A percentile compares a stretch with the other conserved stretches of the same genome.
These are phyloP conservation scores for Radiomyces spectabilis DNA, from an alignment of 192 early-diverging fungal genomes.

Conservation along the genomic window DNA sequence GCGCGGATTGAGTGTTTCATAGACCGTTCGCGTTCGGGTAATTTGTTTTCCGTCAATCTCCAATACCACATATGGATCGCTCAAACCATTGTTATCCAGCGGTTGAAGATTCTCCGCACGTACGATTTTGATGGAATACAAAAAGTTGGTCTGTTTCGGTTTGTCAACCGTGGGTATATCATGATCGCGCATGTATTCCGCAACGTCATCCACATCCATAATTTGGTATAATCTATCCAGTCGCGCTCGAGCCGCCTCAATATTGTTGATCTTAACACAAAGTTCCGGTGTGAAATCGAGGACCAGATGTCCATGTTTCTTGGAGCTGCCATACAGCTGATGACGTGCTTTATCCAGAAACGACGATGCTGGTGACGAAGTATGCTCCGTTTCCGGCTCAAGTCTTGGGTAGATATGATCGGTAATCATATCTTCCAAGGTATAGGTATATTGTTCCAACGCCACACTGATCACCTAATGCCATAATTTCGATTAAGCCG, in stretches of 20 bases:
- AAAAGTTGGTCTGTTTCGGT: constrained; percentile 28
- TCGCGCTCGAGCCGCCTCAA: constrained; percentile 42
- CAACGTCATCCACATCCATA: constrained; percentile 49
- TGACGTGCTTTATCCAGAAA: constrained; percentile 15
- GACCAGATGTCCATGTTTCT: background rate
- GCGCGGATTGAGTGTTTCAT: constrained; percentile 66
- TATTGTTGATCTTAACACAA: constrained; percentile 51
- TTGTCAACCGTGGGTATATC: constrained; percentile 17
- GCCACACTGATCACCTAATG: constrained; percentile 46
- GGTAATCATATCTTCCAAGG: constrained; percentile 39
- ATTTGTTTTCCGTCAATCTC: constrained; percentile 37
- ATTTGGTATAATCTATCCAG: constrained; percentile 45
- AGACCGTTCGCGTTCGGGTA: constrained; percentile 48
- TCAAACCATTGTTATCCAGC: constrained; percentile 50
- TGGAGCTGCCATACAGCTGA: constrained; percentile 14
- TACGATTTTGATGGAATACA: constrained; percentile 65
- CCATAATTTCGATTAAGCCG: constrained; percentile 4
- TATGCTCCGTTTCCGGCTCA: background rate
- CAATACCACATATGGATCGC: constrained; percentile 62
- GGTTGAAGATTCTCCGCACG: constrained; percentile 56
- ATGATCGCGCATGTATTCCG: constrained; percentile 34
- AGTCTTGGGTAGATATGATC: constrained; percentile 32
- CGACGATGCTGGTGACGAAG: background rate
- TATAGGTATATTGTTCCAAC: constrained; percentile 52
- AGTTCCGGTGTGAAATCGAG: constrained; percentile 16